phyloP scores from a whole-genome alignment of 257 asterid genomes.

The Paraleonurus japonicus region DNA sequence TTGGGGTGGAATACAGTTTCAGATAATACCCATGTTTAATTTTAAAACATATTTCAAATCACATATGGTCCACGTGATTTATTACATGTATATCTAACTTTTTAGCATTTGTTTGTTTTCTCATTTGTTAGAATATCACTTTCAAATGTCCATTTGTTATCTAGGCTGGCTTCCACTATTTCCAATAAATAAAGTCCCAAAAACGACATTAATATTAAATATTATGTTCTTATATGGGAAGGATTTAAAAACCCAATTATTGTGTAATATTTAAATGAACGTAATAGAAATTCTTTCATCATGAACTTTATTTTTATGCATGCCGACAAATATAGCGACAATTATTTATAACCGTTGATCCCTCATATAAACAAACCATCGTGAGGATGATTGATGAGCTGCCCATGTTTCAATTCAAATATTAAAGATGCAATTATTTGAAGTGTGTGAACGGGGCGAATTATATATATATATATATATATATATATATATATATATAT shows the following conservation, averaged over 20 bases:
- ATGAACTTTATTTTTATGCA: not conserved
- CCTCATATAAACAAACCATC: not conserved
- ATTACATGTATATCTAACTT: not conserved
- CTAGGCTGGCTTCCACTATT: not conserved
- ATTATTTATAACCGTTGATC: not conserved
- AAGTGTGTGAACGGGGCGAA: too few species aligned
- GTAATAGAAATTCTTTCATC: not conserved
- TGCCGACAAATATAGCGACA: not conserved
- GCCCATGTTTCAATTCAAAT: not conserved
- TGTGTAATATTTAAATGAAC: not conserved
- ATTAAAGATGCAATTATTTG: too few species aligned
- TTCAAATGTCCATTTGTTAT: slow-evolving; percentile 25
- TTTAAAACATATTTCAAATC: slow-evolving; percentile 19
- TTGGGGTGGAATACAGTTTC: not conserved
- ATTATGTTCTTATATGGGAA: not conserved
- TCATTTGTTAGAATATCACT: not conserved
- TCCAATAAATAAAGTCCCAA: not conserved
- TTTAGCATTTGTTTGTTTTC: not conserved
- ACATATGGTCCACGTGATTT: slow-evolving; percentile 21
- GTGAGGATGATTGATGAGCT: not conserved
- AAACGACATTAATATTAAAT: not conserved
- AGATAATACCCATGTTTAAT: not conserved
- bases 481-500: too few species aligned
- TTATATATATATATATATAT: too few species aligned
- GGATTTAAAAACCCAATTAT: not conserved